phyloP scores from a whole-genome alignment of 768 basidiomycete species.

The Gymnopilus dilepis region DNA sequence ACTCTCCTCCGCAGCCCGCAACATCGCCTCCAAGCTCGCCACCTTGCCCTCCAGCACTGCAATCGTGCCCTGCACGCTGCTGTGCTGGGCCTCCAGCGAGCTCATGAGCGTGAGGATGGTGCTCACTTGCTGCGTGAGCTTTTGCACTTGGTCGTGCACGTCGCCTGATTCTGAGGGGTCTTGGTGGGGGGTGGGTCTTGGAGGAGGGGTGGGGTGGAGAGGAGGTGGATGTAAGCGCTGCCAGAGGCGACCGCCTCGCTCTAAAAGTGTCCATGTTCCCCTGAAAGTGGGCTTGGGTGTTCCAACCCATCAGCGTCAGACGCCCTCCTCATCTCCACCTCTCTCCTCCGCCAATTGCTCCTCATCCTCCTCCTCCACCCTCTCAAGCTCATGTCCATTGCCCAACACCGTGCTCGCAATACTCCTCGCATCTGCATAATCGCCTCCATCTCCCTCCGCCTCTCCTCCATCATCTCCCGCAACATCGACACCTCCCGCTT shows the following conservation, averaged over 20 bases:
- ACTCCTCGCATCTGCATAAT: conserved; percentile 73
- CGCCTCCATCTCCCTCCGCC: conserved; percentile 11
- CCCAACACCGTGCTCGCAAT: conserved; percentile 64
- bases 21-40: conserved; percentile 64
- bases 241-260: not conserved
- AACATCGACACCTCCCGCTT: conserved; percentile 78
- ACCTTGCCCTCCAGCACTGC: conserved; percentile 72
- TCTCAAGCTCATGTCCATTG: conserved; percentile 63
- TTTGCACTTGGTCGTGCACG: conserved; percentile 62
- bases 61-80: conserved; percentile 76
- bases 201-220: not conserved
- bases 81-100: conserved; percentile 78
- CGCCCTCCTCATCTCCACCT: conserved; percentile 59
- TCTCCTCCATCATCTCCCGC: conserved; percentile 59
- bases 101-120: conserved; percentile 75
- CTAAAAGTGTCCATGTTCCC: conserved; percentile 26
- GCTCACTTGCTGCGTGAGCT: conserved; percentile 77
- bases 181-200: not conserved
- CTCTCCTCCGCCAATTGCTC: conserved; percentile 46
- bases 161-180: conserved; percentile 32
- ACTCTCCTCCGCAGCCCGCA: conserved; percentile 45
- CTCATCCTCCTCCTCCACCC: conserved; percentile 79
- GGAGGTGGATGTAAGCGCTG: not conserved
- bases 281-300: no score
- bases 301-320: conserved; percentile 57